These are phyloP conservation scores for Ophiostoma australiae DNA, from an alignment of 2,329 filamentous ascomycete genomes.

Conservation along the genomic window DNA sequence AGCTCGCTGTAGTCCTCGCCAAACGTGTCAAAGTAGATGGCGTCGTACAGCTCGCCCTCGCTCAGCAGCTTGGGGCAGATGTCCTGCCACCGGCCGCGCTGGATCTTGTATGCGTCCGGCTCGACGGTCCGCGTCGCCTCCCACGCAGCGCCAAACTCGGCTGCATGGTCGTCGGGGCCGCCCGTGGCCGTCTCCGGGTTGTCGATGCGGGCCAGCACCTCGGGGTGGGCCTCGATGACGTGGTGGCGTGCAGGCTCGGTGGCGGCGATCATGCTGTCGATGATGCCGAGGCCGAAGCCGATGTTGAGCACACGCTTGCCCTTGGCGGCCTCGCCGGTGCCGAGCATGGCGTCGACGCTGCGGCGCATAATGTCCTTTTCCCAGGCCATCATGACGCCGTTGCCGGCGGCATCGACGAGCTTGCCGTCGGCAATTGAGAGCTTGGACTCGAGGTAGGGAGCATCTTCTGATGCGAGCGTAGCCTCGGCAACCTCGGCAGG, in stretches of 20 bases:
- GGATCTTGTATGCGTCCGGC: slow-evolving; percentile 66
- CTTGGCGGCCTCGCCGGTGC: slow-evolving; percentile 32
- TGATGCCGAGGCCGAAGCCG: slow-evolving; percentile 86
- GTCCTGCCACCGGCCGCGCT: slow-evolving; percentile 76
- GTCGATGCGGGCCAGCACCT: slow-evolving; percentile 62
- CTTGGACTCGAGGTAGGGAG: slow-evolving; percentile 61
- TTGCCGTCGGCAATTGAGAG: slow-evolving; percentile 61
- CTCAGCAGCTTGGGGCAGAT: slow-evolving; percentile 64
- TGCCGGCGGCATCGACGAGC: slow-evolving; percentile 67
- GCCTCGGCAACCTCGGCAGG: slow-evolving; percentile 41
- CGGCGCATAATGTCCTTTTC: slow-evolving; percentile 80
- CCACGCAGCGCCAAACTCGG: slow-evolving; percentile 50
- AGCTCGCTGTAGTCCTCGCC: slow-evolving; percentile 88
- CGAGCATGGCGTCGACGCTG: slow-evolving; percentile 65
- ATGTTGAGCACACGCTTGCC: slow-evolving; percentile 75
- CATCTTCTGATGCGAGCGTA: slow-evolving; percentile 28
- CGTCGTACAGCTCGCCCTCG: slow-evolving; percentile 68
- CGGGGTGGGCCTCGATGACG: slow-evolving; percentile 80
- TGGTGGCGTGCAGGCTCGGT: slow-evolving; percentile 67
- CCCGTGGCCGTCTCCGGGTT: slow-evolving; percentile 36
- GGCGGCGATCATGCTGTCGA: slow-evolving; percentile 70
- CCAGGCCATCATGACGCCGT: slow-evolving; percentile 94
- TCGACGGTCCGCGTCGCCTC: slow-evolving; percentile 46
- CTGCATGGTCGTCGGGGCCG: slow-evolving; percentile 39
- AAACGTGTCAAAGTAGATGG: slow-evolving; percentile 97